Evolutionary conservation across 192 early-diverging fungal genomes (phyloP), one percentile per base, ranked within the genome.

Genomic region (Cetraspora pellucida): DNA sequence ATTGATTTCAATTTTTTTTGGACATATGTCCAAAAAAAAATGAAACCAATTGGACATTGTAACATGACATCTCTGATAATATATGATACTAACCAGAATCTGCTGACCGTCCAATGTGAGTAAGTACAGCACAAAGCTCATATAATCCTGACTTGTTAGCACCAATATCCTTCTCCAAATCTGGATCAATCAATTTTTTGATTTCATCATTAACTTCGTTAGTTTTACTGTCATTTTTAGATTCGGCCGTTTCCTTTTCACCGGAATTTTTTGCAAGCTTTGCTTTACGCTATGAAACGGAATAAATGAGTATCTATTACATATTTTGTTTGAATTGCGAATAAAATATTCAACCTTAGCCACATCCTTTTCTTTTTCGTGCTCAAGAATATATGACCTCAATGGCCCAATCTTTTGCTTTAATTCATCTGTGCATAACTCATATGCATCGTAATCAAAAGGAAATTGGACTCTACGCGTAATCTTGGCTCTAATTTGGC

Each of bases 401-500:
- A 86, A 88, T 4, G 90, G 89, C 1, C 79, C 78, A 44, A 97
- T 85, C 75, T 94, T 96, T 30, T 85, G 81, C 55, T 91, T 89
- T 23, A 99, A 87, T 77, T 95, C 93, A 8, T 89, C 77, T 14
- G 95, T 95, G 78, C 95, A 96, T 66, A 95, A 90, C 71, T 93
- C 89, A n/a, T 91, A 85, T 10, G 90, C 91, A 75, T 99, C 97
- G 45, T 97, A 84, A 25, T 96, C 95, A 45, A 96, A 86, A 17
- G 97, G 97, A 79, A 95, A 98, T 80, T 95, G 93, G 58, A 99
- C 97, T 80, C 91, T 92, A 78, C 96, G 95, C 72, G 98, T 81
- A 82, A 99, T 98, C 82, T 99, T 99, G 14, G 95, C 93, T 60
- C 91, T 90, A 10, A 93, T 85, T 43, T 86, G 83, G 72, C 93